These are phyloP conservation scores for Tolypocladium amazonense DNA, from an alignment of 2,329 filamentous ascomycete species.

Conservation along the genomic window DNA sequence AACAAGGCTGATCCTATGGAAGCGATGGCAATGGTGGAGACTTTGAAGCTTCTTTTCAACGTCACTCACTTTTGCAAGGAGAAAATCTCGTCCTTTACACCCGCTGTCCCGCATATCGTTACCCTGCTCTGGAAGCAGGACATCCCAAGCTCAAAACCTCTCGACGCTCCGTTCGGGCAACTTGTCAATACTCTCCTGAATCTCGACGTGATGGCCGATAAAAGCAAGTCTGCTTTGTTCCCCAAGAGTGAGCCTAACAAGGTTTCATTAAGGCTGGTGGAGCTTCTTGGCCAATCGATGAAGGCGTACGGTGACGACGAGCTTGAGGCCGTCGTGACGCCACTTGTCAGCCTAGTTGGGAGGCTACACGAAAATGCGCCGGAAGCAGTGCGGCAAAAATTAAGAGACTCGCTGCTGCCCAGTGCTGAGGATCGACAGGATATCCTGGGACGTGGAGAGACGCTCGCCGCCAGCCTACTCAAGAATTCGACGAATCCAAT, in stretches of 20 bases:
- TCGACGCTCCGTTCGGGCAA: conserved; percentile 61
- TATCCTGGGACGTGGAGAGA: conserved; percentile 66
- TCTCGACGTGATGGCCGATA: conserved; percentile 53
- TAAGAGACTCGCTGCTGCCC: conserved; percentile 63
- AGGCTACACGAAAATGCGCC: conserved; percentile 62
- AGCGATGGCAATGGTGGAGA: conserved; percentile 73
- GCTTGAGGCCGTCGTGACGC: conserved; percentile 61
- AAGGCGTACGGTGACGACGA: conserved; percentile 53
- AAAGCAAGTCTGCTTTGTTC: conserved; percentile 49
- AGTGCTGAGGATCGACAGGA: conserved; percentile 63
- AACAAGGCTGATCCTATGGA: conserved; percentile 47
- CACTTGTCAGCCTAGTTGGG: conserved; percentile 64
- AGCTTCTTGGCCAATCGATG: conserved; percentile 58
- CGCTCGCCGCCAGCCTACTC: conserved; percentile 66
- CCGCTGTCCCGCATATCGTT: conserved; percentile 59
- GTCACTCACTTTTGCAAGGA: conserved; percentile 64
- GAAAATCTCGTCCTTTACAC: conserved; percentile 50
- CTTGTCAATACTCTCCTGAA: conserved; percentile 76
- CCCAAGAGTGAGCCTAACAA: conserved; percentile 49
- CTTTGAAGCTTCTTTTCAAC: conserved; percentile 82
- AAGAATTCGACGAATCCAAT: conserved; percentile 65
- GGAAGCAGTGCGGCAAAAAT: conserved; percentile 43
- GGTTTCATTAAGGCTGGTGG: conserved; percentile 55
- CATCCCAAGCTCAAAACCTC: conserved; percentile 49
- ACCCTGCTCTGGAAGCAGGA: conserved; percentile 53